These are phyloP conservation scores for Verticillium klebahnii DNA, from an alignment of 2,329 filamentous ascomycete species.

Conservation along the genomic window DNA sequence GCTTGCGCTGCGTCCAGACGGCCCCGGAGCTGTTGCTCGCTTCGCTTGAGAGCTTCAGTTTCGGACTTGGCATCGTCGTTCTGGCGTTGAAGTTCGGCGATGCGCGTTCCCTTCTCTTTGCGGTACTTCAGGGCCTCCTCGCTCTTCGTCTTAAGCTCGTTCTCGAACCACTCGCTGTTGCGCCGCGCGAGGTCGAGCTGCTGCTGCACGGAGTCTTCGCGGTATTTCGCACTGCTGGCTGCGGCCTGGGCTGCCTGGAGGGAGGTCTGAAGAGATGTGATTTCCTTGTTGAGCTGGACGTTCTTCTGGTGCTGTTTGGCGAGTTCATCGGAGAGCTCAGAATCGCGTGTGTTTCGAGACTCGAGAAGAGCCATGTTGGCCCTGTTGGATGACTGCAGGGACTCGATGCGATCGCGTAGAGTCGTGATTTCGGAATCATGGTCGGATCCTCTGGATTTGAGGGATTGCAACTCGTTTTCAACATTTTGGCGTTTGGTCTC, in stretches of 20 bases:
- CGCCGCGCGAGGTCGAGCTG: conserved; percentile 84
- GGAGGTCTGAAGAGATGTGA: conserved; percentile 75
- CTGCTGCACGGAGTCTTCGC: conserved; percentile 84
- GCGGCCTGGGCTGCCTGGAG: conserved; percentile 78
- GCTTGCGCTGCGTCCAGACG: conserved; percentile 79
- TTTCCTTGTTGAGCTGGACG: conserved; percentile 75
- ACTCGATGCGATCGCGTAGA: conserved; percentile 76
- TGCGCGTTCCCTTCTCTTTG: conserved; percentile 89
- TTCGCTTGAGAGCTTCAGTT: conserved; percentile 72
- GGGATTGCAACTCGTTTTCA: conserved; percentile 74
- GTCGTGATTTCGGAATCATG: conserved; percentile 71
- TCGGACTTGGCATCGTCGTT: conserved; percentile 80
- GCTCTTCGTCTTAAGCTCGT: conserved; percentile 84
- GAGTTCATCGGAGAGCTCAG: conserved; percentile 80
- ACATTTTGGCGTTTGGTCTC: conserved; percentile 72
- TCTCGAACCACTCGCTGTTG: conserved; percentile 91
- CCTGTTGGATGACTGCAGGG: conserved; percentile 86
- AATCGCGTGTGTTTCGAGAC: conserved; percentile 81
- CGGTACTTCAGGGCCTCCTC: conserved; percentile 84
- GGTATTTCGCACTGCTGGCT: conserved; percentile 78
- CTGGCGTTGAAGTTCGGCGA: conserved; percentile 81
- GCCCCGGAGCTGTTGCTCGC: conserved; percentile 73
- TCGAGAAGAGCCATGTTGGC: conserved; percentile 87
- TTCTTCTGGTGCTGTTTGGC: conserved; percentile 86
- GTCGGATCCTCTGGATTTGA: conserved; percentile 71